Conservation (phyloP, 75 land plant genomes). For the Chamaecyparis obtusa region DNA sequence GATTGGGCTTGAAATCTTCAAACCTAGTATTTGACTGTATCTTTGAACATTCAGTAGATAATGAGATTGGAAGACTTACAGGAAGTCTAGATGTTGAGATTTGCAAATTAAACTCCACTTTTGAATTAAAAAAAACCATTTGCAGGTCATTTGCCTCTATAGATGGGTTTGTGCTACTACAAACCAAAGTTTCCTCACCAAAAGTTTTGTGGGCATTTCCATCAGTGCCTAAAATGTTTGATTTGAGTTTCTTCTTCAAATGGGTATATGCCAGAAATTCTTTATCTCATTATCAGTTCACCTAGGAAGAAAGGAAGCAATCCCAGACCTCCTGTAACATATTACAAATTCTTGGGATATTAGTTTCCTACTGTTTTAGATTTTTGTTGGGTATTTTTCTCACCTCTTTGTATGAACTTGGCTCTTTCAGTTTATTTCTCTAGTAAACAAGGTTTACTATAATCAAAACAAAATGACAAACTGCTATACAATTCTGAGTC, state of each 20-base stretch:
- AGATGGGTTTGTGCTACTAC: neutral
- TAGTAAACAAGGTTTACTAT: too few relatives aligned
- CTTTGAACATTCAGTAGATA: neutral
- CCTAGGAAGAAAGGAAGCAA: slow-evolving; percentile 15
- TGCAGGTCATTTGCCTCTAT: neutral
- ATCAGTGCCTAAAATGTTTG: neutral
- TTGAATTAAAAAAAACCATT: neutral
- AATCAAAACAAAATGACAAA: too few relatives aligned
- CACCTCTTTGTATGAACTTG: too few relatives aligned
- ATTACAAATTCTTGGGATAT: too few relatives aligned
- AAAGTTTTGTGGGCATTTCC: neutral
- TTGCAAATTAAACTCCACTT: neutral
- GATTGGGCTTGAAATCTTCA: neutral
- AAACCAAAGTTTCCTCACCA: neutral
- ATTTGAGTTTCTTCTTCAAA: slow-evolving; percentile 5
- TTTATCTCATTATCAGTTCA: slow-evolving; percentile 18
- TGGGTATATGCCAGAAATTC: slow-evolving; percentile 13
- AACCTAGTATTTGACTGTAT: neutral
- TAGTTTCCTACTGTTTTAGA: too few relatives aligned
- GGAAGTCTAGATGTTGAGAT: neutral
- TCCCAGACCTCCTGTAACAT: slow-evolving; percentile 15
- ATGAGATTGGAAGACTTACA: neutral
- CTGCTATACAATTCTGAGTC: neutral
- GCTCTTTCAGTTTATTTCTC: too few relatives aligned
- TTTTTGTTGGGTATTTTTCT: too few relatives aligned